Percentiles rank a stretch among this genome's conserved stretches.
phyloP scores from a whole-genome alignment of 179 eudicot species.

The Vitellaria paradoxa region DNA sequence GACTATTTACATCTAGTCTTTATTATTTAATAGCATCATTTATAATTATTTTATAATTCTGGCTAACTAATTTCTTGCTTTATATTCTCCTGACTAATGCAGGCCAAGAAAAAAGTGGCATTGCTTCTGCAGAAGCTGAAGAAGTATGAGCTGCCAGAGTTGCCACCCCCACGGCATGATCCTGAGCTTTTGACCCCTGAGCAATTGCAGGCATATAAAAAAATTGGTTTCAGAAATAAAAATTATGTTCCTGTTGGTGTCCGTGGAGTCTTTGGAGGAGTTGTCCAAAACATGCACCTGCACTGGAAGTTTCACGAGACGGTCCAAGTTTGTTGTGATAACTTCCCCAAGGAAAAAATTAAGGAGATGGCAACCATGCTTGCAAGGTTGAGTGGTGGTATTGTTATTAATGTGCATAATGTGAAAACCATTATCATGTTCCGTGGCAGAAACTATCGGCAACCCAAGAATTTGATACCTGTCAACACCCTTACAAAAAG shows the following conservation, averaged over 20 bases:
- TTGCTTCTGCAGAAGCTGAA: conserved; percentile 95
- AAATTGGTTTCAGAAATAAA: conserved; percentile 90
- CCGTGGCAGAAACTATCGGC: conserved; percentile 95
- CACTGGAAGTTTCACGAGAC: conserved; percentile 99
- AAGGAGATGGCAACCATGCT: conserved; percentile 96
- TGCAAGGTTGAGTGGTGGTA: conserved; percentile 94
- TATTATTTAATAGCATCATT: not conserved
- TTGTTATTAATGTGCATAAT: conserved; percentile 88
- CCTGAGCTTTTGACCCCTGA: conserved; percentile 93
- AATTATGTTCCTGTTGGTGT: conserved; percentile 96
- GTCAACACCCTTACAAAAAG: conserved; percentile 93
- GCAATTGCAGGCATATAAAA: conserved; percentile 92
- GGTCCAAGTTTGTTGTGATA: conserved; percentile 98
- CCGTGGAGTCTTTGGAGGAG: conserved; percentile 99
- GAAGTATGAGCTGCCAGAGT: conserved; percentile 94
- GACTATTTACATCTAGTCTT: not conserved
- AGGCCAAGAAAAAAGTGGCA: conserved; percentile 99
- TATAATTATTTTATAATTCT: not conserved
- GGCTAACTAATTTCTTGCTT: conserved; percentile 1
- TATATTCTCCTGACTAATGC: conserved; percentile 21
- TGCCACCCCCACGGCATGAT: conserved; percentile 90
- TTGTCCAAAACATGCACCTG: conserved; percentile 98
- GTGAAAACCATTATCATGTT: conserved; percentile 97
- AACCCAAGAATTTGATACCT: conserved; percentile 94
- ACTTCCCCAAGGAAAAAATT: conserved; percentile 93